Evolutionary conservation across 2,329 filamentous ascomycete genomes (phyloP).

Genomic region (Rasamsonia emersonii): DNA sequence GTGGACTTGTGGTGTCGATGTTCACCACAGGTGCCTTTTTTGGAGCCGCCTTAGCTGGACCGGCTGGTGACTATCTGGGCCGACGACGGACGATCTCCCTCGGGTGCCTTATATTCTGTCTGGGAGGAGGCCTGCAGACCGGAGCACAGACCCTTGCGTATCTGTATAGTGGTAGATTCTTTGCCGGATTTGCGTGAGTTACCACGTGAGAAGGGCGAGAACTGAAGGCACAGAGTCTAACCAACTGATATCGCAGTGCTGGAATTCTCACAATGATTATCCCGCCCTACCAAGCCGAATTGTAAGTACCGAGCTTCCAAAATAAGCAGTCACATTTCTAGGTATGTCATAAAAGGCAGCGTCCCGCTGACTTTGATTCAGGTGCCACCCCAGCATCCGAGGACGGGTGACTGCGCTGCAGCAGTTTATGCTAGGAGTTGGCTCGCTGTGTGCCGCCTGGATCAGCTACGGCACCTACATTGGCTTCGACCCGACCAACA

Average conservation of each 20-base stretch:
- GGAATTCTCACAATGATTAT: slow-evolving; percentile 57
- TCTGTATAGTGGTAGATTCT: slow-evolving; percentile 60
- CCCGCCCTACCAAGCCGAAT: slow-evolving; percentile 69
- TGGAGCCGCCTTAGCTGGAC: slow-evolving; percentile 57
- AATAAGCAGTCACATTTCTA: not conserved
- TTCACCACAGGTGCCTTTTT: slow-evolving; percentile 71
- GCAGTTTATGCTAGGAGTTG: slow-evolving; percentile 76
- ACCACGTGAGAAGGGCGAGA: slow-evolving; percentile 22
- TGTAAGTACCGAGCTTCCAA: slow-evolving; percentile 25
- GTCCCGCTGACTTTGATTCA: too few relatives aligned
- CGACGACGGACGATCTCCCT: slow-evolving; percentile 63
- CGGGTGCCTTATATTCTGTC: slow-evolving; percentile 61
- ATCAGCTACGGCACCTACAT: slow-evolving; percentile 58
- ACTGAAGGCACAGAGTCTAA: slow-evolving; percentile 23
- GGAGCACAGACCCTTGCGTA: slow-evolving; percentile 53
- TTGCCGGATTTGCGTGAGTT: slow-evolving; percentile 57
- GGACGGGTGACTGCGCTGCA: slow-evolving; percentile 67
- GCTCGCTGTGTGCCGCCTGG: slow-evolving; percentile 64
- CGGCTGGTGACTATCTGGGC: slow-evolving; percentile 55
- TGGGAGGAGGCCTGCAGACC: slow-evolving; percentile 67
- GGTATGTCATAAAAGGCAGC: too few relatives aligned
- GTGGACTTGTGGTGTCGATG: slow-evolving; percentile 64
- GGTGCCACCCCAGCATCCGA: slow-evolving; percentile 65
- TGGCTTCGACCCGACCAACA: slow-evolving; percentile 38
- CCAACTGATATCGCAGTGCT: slow-evolving; percentile 38